These are phyloP conservation scores for Diospyros lotus DNA, from an alignment of 148 eudicot genomes.

Conservation along the genomic window DNA sequence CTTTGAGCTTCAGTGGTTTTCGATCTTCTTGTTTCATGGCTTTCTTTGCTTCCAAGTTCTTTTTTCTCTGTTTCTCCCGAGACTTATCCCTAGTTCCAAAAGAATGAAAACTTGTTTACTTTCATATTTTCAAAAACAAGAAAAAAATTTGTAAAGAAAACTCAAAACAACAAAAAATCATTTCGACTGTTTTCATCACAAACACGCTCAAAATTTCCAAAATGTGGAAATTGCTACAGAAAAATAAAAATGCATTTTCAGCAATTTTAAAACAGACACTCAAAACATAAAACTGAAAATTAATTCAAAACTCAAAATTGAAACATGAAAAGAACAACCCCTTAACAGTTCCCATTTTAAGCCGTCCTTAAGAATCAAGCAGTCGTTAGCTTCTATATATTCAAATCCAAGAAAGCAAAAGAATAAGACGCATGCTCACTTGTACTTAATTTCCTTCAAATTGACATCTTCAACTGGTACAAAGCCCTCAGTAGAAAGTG, in stretches of 20 bases:
- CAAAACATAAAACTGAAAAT: too few relatives aligned
- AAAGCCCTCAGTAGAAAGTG: slow-evolving; percentile 71
- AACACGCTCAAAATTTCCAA: too few relatives aligned
- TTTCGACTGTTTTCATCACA: too few relatives aligned
- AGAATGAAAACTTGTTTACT: too few relatives aligned
- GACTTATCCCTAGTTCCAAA: slow-evolving; percentile 60
- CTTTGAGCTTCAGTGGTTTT: slow-evolving; percentile 42
- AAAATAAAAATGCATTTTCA: too few relatives aligned
- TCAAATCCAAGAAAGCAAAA: not conserved
- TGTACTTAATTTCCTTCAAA: slow-evolving; percentile 75
- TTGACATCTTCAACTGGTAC: slow-evolving; percentile 63
- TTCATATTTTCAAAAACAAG: too few relatives aligned
- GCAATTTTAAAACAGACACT: too few relatives aligned
- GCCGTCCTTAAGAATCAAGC: not conserved
- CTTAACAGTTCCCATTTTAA: not conserved
- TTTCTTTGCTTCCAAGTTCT: slow-evolving; percentile 64
- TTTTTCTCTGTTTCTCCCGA: slow-evolving; percentile 94
- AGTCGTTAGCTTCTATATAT: not conserved
- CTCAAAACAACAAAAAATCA: too few relatives aligned
- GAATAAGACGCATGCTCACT: slow-evolving; percentile 43
- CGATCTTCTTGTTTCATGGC: slow-evolving; percentile 41
- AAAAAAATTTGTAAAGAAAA: too few relatives aligned
- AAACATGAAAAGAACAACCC: too few relatives aligned
- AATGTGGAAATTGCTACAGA: not conserved
- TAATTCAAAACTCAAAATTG: too few relatives aligned